phyloP scores from a whole-genome alignment of 1,284 basidiomycete genomes.

The Tilletia caries region DNA sequence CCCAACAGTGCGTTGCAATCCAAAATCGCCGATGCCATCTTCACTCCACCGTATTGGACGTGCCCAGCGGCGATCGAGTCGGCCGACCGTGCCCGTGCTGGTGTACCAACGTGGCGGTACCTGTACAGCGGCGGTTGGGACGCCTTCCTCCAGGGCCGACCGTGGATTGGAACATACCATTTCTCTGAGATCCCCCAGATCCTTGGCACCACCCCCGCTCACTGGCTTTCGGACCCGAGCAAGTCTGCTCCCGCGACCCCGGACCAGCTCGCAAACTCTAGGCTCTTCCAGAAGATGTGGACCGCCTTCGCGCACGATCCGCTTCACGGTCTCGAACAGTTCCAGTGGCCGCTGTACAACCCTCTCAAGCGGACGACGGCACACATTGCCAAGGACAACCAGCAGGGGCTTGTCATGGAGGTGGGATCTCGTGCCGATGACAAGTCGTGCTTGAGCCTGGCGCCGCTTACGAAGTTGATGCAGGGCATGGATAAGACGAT shows the following conservation, averaged over 20 bases:
- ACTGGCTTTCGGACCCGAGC: slow-evolving; percentile 5
- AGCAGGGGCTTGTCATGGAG: not conserved
- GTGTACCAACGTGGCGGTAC: slow-evolving; percentile 26
- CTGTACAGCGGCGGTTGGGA: slow-evolving; percentile 14
- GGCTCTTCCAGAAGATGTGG: slow-evolving; percentile 10
- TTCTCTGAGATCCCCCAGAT: slow-evolving; percentile 14
- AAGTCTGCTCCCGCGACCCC: not conserved
- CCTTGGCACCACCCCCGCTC: slow-evolving; percentile 3
- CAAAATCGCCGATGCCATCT: slow-evolving; percentile 8
- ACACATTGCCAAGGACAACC: slow-evolving; percentile 11
- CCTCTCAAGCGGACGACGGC: not conserved
- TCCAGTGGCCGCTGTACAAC: slow-evolving; percentile 11
- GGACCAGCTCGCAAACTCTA: not conserved
- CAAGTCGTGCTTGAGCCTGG: not conserved
- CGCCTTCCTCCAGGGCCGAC: slow-evolving; percentile 10
- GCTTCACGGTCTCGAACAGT: not conserved
- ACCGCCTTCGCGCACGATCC: slow-evolving; percentile 12
- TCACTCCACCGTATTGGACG: not conserved
- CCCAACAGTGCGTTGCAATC: slow-evolving; percentile 10
- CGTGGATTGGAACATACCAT: slow-evolving; percentile 9
- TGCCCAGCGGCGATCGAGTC: not conserved
- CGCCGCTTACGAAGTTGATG: not conserved
- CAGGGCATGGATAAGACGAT: not conserved
- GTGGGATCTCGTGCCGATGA: not conserved
- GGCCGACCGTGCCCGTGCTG: slow-evolving; percentile 27